Evolutionary conservation across 2,329 filamentous ascomycete genomes (phyloP).

Genomic region (Talaromyces rugulosus): DNA sequence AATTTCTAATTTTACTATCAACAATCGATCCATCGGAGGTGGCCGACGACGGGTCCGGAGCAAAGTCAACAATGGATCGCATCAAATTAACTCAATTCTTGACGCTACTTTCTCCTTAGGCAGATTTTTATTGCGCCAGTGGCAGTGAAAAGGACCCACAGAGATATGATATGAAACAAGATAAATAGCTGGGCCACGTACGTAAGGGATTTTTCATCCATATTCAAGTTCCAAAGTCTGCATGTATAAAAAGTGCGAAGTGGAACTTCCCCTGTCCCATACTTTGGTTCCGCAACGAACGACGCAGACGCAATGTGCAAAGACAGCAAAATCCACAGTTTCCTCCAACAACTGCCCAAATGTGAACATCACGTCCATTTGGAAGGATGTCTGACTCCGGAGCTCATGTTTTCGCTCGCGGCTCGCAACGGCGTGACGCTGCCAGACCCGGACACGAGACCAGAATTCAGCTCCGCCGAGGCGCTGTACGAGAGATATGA

Average conservation of each 20-base stretch:
- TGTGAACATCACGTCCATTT: conserved; percentile 80
- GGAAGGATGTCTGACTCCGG: conserved; percentile 68
- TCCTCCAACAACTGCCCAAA: conserved; percentile 66
- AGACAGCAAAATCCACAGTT: conserved; percentile 45
- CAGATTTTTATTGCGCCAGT: background rate
- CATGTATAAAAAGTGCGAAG: background rate
- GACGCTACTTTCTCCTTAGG: background rate
- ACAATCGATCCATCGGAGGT: conserved; percentile 3
- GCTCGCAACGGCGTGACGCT: conserved; percentile 61
- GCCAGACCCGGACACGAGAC: conserved; percentile 50
- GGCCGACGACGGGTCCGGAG: conserved; percentile 8
- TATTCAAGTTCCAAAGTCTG: background rate
- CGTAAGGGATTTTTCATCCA: background rate
- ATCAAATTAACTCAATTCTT: background rate
- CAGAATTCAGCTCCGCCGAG: conserved; percentile 59
- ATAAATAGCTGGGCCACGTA: background rate
- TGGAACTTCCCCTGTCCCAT: background rate
- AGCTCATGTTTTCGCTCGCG: conserved; percentile 66
- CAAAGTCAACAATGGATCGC: background rate
- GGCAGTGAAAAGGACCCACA: background rate
- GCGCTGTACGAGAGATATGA: conserved; percentile 61
- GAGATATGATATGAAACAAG: background rate
- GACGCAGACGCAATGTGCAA: conserved; percentile 8
- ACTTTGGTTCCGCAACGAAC: background rate
- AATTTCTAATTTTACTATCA: background rate